Percentiles rank a stretch among this genome's conserved stretches.
Conservation (phyloP, 352 stramenopile genomes). For the Globisporangium echinulatum region DNA sequence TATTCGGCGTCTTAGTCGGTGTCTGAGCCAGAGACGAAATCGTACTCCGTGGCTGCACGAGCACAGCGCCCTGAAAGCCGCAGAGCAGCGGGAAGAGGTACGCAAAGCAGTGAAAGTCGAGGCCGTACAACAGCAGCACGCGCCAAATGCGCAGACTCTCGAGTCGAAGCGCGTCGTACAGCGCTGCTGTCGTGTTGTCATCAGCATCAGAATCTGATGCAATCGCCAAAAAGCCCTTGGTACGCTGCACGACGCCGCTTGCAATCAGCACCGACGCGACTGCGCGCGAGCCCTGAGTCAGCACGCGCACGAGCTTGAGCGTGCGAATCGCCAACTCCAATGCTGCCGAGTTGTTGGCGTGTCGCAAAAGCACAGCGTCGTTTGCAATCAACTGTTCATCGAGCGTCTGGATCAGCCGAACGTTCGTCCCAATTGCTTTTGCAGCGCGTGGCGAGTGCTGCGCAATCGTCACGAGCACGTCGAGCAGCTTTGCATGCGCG, state of each 20-base stretch:
- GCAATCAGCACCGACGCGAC: slow-evolving; percentile 29
- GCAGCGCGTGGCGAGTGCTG: slow-evolving; percentile 43
- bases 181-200: slow-evolving; percentile 1
- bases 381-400: slow-evolving; percentile 49
- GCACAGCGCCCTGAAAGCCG: slow-evolving; percentile 18
- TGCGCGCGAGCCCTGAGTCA: slow-evolving; percentile 45
- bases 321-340: background rate
- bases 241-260: slow-evolving; percentile 47
- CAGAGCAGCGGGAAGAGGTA: slow-evolving; percentile 60
- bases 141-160: slow-evolving; percentile 62
- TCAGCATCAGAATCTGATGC: background rate
- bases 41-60: slow-evolving; percentile 8
- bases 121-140: slow-evolving; percentile 48
- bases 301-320: slow-evolving; percentile 33
- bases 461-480: slow-evolving; percentile 41
- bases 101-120: slow-evolving; percentile 65
- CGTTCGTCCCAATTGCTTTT: slow-evolving; percentile 38
- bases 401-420: slow-evolving; percentile 31
- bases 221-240: slow-evolving; percentile 48
- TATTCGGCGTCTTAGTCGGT: background rate
- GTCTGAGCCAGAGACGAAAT: background rate
- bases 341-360: slow-evolving; percentile 12
- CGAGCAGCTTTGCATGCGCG: slow-evolving; percentile 42
- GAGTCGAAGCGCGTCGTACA: slow-evolving; percentile 35
- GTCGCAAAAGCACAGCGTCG: slow-evolving; percentile 29